Conservation (phyloP, 306 rosid species). For the Prosopis cineraria region DNA sequence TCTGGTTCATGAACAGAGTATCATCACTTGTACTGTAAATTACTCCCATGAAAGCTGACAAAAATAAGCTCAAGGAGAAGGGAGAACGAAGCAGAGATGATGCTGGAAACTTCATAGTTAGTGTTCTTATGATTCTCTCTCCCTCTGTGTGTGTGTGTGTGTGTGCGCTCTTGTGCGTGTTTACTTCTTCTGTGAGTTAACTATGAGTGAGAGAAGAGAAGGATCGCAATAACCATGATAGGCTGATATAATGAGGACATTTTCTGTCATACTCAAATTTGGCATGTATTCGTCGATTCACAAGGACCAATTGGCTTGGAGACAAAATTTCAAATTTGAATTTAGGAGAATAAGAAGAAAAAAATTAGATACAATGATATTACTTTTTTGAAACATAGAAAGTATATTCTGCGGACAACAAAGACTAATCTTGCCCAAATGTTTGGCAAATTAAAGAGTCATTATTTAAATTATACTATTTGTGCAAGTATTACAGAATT, state of each 20-base stretch:
- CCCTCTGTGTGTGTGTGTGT: background rate
- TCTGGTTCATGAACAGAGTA: conserved; percentile 9
- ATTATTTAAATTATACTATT: too few relatives aligned
- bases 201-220: background rate
- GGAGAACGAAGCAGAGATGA: background rate
- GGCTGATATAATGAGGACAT: too few relatives aligned
- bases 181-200: background rate
- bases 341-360: background rate
- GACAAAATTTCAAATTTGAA: background rate
- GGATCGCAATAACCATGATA: background rate
- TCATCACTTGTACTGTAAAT: background rate
- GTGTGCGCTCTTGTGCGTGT: background rate
- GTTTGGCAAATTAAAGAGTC: too few relatives aligned
- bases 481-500: too few relatives aligned
- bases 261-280: background rate
- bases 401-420: too few relatives aligned
- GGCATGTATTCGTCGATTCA: background rate
- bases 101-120: conserved; percentile 54
- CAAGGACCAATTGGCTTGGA: too few relatives aligned
- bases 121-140: background rate
- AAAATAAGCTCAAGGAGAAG: conserved; percentile 23
- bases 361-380: too few relatives aligned
- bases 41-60: conserved; percentile 34
- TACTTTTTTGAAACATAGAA: too few relatives aligned
- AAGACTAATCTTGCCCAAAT: too few relatives aligned